phyloP scores from a whole-genome alignment of 2,329 filamentous ascomycete genomes.

The Cadophora luteo-olivacea region DNA sequence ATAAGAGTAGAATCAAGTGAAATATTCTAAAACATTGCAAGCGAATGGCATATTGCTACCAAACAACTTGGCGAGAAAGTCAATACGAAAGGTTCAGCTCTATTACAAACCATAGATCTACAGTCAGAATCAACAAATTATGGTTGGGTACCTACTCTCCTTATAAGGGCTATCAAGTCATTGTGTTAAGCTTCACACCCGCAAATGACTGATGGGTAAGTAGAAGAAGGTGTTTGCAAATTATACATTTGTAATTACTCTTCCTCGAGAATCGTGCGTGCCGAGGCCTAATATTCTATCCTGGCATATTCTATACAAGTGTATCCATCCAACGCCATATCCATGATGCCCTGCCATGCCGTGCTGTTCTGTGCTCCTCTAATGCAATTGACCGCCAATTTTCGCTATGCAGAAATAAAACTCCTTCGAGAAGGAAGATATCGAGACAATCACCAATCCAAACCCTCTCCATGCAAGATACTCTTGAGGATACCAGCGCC shows the following conservation, averaged over 20 bases:
- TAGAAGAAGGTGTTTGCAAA: background rate
- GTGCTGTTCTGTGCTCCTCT: constrained; percentile 3
- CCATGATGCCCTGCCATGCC: constrained; percentile 1
- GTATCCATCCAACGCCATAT: constrained; percentile 10
- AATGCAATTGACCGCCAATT: constrained; percentile 24
- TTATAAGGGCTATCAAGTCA: too few species aligned
- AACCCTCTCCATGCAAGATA: constrained; percentile 59
- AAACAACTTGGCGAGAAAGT: too few species aligned
- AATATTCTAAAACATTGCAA: too few species aligned
- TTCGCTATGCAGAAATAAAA: constrained; percentile 35
- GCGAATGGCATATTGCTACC: too few species aligned
- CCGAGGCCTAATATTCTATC: constrained; percentile 5
- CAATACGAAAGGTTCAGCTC: too few species aligned
- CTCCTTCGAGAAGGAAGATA: background rate
- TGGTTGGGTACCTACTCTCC: too few species aligned
- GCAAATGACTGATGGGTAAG: too few species aligned
- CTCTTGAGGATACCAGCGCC: constrained; percentile 66
- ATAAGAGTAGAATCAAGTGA: too few species aligned
- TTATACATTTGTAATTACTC: constrained; percentile 18
- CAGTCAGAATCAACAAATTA: too few species aligned
- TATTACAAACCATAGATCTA: too few species aligned
- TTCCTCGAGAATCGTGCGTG: background rate
- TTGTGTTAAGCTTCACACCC: too few species aligned
- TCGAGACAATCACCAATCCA: constrained; percentile 36
- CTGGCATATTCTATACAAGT: constrained; percentile 11